Evolutionary conservation across 2,329 filamentous ascomycete species (phyloP).

Genomic region (Aureobasidium sp.): DNA sequence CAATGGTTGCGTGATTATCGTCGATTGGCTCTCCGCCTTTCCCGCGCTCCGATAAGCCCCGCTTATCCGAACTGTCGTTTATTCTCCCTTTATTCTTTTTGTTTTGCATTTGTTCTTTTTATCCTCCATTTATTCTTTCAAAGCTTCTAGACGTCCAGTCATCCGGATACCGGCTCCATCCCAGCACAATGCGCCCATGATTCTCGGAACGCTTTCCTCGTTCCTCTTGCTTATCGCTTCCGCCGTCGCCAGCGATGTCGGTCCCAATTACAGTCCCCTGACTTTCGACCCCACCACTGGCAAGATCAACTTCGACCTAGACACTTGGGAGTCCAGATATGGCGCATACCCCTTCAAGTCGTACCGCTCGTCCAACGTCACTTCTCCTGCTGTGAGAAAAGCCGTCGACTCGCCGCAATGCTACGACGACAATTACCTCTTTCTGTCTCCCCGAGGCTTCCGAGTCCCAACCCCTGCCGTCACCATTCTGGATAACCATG

Average conservation of each 20-base stretch:
- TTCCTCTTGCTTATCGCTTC: background rate
- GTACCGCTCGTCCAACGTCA: constrained; percentile 8
- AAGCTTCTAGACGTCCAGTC: background rate
- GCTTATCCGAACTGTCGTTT: background rate
- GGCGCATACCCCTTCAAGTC: constrained; percentile 9
- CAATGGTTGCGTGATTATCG: background rate
- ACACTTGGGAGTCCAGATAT: background rate
- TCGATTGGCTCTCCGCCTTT: background rate
- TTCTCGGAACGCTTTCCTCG: background rate
- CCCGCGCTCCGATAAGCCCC: background rate
- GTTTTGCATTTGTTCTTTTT: background rate
- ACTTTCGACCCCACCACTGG: background rate
- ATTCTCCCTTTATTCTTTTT: background rate
- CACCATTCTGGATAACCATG: constrained; percentile 12
- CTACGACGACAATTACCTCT: constrained; percentile 11
- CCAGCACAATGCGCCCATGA: constrained; percentile 1
- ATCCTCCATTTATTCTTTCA: background rate
- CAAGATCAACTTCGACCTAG: background rate
- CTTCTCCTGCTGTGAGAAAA: constrained; percentile 11
- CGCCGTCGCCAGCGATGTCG: background rate
- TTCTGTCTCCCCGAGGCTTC: constrained; percentile 9
- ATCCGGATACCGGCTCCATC: background rate
- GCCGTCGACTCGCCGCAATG: constrained; percentile 7
- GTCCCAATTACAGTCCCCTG: background rate
- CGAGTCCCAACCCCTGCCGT: background rate